Evolutionary conservation across 208 protist genomes (phyloP), one percentile per base, ranked within the genome.

Genomic region (Trypanosoma melophagium): DNA sequence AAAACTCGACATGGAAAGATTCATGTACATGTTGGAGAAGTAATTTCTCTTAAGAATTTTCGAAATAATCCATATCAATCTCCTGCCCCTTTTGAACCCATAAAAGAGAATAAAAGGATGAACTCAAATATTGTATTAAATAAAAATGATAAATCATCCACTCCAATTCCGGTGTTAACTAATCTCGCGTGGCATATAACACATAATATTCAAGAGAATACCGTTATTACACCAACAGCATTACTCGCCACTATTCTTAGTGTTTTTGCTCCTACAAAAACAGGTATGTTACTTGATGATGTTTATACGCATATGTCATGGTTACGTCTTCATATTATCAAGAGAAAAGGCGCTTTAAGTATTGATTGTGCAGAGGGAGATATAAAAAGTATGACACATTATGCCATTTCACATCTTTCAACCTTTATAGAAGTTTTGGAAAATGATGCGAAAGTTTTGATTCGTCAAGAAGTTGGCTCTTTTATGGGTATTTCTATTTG

Each of bases 11-110:
- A 93, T 75, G 93, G 93, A n/a, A 89, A 70, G 55, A 79, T 96
- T 65, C 73, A 96, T 66, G 53, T 97, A 9, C 61, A 89, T 47
- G 42, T 97, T 57, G 88, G 80, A 19, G 83, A 96, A 41, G 71
- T 86, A 12, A 72, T 96, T 51, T 96, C 89, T 17, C 74, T 97
- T 21, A 67, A 72, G 10, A 35, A 60, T 21, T 83, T 84, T 14
- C 40, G 68, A 7, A 63, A 78, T 14, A 72, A 81, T 40, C 77
- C 78, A 24, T 42, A 65, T 60, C 61, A 87, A 61, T 88, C 77
- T 53, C 84, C 74, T 14, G 45, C 62, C 17, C 76, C 70, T 7
- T 89, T 80, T 67, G 51, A 74, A 57, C 74, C 79, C 16, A 74
- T 80, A 56, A 24, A 17, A n/a, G 47, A 68, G 45, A 25, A 59